Percentiles rank a stretch among this genome's conserved stretches.
phyloP scores from a whole-genome alignment of 2,329 filamentous ascomycete genomes.

The Monosporascus sp. region DNA sequence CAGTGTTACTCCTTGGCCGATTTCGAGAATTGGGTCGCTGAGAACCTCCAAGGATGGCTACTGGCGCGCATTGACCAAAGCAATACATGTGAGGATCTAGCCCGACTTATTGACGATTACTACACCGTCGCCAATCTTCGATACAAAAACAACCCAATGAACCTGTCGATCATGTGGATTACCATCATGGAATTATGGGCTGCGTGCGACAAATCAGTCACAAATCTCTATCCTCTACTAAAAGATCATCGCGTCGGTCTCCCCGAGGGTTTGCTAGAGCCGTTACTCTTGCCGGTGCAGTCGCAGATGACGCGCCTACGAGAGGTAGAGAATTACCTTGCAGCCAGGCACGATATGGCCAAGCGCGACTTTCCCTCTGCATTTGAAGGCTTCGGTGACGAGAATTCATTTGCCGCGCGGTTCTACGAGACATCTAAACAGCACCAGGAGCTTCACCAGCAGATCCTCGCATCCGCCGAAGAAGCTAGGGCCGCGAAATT shows the following conservation, averaged over 20 bases:
- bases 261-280: neutral
- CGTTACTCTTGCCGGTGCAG: neutral
- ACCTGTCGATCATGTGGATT: conserved; percentile 49
- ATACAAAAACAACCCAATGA: conserved; percentile 40
- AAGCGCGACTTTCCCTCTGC: neutral
- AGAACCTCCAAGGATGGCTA: neutral
- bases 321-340: neutral
- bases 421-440: neutral
- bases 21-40: conserved; percentile 1
- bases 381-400: neutral
- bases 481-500: neutral
- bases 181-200: conserved; percentile 55
- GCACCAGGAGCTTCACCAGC: neutral
- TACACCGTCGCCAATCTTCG: conserved; percentile 12
- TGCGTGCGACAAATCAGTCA: conserved; percentile 41
- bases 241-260: neutral
- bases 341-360: neutral
- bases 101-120: conserved; percentile 27
- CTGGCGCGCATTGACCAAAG: neutral
- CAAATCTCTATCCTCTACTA: neutral
- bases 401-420: conserved; percentile 1
- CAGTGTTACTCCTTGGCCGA: neutral
- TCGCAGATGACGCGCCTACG: neutral
- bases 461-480: neutral
- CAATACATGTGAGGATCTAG: neutral